Percentiles rank a stretch among this genome's conserved stretches.
Evolutionary conservation across 2,329 filamentous ascomycete genomes (phyloP).

Genomic region (Zarea fungicola): DNA sequence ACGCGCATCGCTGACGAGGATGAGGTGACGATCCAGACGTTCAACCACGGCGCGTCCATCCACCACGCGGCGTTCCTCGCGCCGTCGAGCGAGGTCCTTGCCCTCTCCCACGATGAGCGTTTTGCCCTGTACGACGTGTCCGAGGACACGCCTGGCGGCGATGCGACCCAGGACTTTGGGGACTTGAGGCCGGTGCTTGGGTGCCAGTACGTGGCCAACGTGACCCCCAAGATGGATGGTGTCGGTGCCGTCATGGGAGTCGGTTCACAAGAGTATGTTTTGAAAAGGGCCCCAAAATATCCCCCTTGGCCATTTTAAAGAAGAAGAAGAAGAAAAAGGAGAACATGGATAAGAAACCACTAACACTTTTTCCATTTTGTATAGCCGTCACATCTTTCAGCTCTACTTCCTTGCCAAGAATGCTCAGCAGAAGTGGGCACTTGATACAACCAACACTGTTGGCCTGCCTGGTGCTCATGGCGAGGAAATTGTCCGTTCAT

Average conservation of each 20-base stretch:
- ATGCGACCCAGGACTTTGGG: constrained; percentile 55
- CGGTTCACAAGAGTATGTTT: constrained; percentile 61
- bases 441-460: constrained; percentile 52
- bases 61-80: constrained; percentile 70
- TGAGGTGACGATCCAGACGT: constrained; percentile 69
- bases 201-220: constrained; percentile 70
- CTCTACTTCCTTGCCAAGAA: constrained; percentile 53
- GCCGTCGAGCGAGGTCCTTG: constrained; percentile 56
- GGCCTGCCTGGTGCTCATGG: constrained; percentile 59
- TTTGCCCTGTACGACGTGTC: constrained; percentile 67
- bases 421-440: constrained; percentile 42
- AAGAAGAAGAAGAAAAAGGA: too few species aligned
- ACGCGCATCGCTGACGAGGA: constrained; percentile 67
- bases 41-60: constrained; percentile 71
- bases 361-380: neutral
- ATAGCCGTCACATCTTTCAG: constrained; percentile 52
- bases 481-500: constrained; percentile 57
- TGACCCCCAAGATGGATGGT: constrained; percentile 55
- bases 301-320: too few species aligned
- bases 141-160: constrained; percentile 56
- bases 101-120: constrained; percentile 72
- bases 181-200: constrained; percentile 61
- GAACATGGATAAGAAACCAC: too few species aligned
- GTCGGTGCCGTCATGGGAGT: constrained; percentile 56
- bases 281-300: too few species aligned